Percentiles rank a stretch among this genome's conserved stretches.
These are phyloP conservation scores for Aplosporella prunicola DNA, from an alignment of 2,329 filamentous ascomycete species.

Conservation along the genomic window DNA sequence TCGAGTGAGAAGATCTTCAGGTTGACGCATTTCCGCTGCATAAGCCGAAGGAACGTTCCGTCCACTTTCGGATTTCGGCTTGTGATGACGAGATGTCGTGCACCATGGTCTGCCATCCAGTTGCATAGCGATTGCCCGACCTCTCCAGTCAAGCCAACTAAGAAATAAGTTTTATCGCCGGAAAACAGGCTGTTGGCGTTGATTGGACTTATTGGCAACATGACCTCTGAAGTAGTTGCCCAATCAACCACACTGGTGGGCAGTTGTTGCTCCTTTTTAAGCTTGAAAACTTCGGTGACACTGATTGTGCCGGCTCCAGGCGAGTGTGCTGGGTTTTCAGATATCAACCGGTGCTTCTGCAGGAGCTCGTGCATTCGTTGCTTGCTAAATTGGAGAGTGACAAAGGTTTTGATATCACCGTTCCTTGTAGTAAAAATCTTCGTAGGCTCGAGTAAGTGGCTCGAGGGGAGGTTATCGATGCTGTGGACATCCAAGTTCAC, in stretches of 20 bases:
- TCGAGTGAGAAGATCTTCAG: slow-evolving; percentile 10
- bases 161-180: slow-evolving; percentile 14
- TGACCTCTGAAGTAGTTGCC: background rate
- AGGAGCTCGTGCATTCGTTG: background rate
- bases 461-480: too few relatives aligned
- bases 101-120: slow-evolving; percentile 20
- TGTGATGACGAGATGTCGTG: slow-evolving; percentile 23
- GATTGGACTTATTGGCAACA: background rate
- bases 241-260: background rate
- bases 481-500: too few relatives aligned
- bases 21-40: slow-evolving; percentile 11
- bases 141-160: slow-evolving; percentile 17
- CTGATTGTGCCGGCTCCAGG: background rate
- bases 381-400: too few relatives aligned
- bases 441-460: too few relatives aligned
- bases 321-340: background rate
- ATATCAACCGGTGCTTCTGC: background rate
- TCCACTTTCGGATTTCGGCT: slow-evolving; percentile 32
- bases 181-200: slow-evolving; percentile 3
- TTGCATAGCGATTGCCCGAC: slow-evolving; percentile 15
- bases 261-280: too few relatives aligned
- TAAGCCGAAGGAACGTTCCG: slow-evolving; percentile 17
- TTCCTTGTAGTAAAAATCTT: too few relatives aligned
- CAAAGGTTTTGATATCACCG: background rate
- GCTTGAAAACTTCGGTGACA: background rate